Evolutionary conservation across 371 early-diverging fungal genomes (phyloP).

Genomic region (Dichotomocladium elegans): DNA sequence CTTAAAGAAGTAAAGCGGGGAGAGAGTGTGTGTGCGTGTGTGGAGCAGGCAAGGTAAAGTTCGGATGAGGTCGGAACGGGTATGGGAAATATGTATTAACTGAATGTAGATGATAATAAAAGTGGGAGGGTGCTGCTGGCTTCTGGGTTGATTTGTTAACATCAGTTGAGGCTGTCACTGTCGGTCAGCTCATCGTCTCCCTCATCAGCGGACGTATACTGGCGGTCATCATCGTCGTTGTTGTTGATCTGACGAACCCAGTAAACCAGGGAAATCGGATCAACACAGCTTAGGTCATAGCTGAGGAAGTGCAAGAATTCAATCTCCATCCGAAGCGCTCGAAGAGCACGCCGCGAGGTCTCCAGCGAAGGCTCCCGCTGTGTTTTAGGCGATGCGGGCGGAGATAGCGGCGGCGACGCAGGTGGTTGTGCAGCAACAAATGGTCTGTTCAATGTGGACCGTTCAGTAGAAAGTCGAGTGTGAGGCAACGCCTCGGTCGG

Average conservation of each 20-base stretch:
- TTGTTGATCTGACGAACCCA: slow-evolving; percentile 23
- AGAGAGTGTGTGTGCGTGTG: too few species aligned
- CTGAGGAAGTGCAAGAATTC: slow-evolving; percentile 56
- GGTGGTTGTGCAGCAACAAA: not conserved
- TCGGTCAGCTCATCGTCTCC: slow-evolving; percentile 41
- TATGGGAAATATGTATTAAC: too few species aligned
- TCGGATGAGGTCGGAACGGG: too few species aligned
- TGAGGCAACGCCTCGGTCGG: not conserved
- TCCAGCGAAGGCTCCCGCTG: too few species aligned
- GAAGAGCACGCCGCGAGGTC: slow-evolving; percentile 10
- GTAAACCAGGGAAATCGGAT: slow-evolving; percentile 25
- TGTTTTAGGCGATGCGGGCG: slow-evolving; percentile 22
- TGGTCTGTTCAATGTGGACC: slow-evolving; percentile 1
- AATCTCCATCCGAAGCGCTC: slow-evolving; percentile 48
- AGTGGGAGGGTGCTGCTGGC: too few species aligned
- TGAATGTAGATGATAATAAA: too few species aligned
- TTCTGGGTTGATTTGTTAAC: too few species aligned
- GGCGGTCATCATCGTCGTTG: not conserved
- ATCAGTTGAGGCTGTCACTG: too few species aligned
- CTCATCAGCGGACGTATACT: slow-evolving; percentile 34
- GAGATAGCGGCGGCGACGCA: slow-evolving; percentile 3
- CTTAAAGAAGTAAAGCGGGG: too few species aligned
- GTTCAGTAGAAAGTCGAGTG: slow-evolving; percentile 8
- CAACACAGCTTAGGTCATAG: slow-evolving; percentile 35
- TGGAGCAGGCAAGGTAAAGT: too few species aligned